These are phyloP conservation scores for Pseudogymnoascus sp. DNA, from an alignment of 2,329 filamentous ascomycete species.

Conservation along the genomic window DNA sequence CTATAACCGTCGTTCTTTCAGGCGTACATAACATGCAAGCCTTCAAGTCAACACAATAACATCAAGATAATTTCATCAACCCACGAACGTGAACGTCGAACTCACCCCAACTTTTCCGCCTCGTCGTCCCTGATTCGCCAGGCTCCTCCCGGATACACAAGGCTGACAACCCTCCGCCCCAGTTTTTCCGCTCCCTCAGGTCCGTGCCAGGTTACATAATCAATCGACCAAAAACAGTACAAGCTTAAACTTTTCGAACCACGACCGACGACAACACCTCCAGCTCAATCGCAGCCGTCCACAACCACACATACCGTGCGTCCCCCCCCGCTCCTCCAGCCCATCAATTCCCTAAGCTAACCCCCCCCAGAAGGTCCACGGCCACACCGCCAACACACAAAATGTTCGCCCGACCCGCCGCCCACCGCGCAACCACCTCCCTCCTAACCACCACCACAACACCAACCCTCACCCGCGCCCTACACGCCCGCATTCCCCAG, in stretches of 20 bases:
- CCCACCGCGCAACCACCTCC: constrained; percentile 25
- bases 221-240: no score
- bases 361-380: background rate
- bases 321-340: no score
- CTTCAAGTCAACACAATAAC: background rate
- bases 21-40: background rate
- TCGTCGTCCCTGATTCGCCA: background rate
- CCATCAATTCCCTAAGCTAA: background rate
- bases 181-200: background rate
- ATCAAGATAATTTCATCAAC: background rate
- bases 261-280: background rate
- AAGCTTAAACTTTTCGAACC: background rate
- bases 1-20: background rate
- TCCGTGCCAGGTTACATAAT: background rate
- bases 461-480: constrained; percentile 26
- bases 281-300: background rate
- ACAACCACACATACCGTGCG: background rate
- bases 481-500: constrained; percentile 32
- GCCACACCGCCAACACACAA: constrained; percentile 10
- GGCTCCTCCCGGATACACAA: background rate
- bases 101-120: background rate
- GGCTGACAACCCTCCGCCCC: background rate
- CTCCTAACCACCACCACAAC: constrained; percentile 25
- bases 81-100: background rate
- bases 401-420: constrained; percentile 24